Conservation (phyloP, 2,329 filamentous ascomycete genomes). For the Beauveria sp. region DNA sequence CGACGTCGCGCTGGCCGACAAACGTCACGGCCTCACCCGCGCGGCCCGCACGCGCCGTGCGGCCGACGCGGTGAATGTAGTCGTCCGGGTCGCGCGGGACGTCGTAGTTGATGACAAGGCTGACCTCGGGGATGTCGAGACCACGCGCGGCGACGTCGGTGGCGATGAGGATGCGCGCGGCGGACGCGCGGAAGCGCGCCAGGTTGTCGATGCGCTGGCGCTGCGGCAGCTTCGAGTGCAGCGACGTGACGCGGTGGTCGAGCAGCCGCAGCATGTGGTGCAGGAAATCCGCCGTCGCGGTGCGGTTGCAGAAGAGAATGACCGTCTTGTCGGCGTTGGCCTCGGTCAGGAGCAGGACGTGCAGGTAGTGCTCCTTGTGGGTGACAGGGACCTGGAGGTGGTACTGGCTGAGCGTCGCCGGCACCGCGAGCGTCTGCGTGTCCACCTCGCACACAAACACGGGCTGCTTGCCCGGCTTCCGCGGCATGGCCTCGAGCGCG, state of each 20-base stretch:
- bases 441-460: slow-evolving; percentile 88
- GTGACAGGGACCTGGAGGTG: slow-evolving; percentile 86
- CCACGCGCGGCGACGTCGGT: slow-evolving; percentile 93
- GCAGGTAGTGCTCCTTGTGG: slow-evolving; percentile 90
- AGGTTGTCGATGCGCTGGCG: slow-evolving; percentile 80
- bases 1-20: slow-evolving; percentile 87
- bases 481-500: slow-evolving; percentile 71
- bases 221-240: slow-evolving; percentile 84
- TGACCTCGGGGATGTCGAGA: slow-evolving; percentile 90
- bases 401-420: slow-evolving; percentile 71
- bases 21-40: slow-evolving; percentile 77
- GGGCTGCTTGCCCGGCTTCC: slow-evolving; percentile 60
- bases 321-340: slow-evolving; percentile 66
- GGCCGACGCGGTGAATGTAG: slow-evolving; percentile 93
- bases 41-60: slow-evolving; percentile 87
- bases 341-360: slow-evolving; percentile 76
- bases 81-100: slow-evolving; percentile 93
- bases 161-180: slow-evolving; percentile 82
- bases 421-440: slow-evolving; percentile 67
- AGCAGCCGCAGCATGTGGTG: slow-evolving; percentile 83
- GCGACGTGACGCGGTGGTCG: slow-evolving; percentile 79
- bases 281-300: slow-evolving; percentile 77
- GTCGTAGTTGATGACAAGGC: slow-evolving; percentile 89
- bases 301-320: slow-evolving; percentile 94
- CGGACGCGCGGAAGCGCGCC: slow-evolving; percentile 81